phyloP scores from a whole-genome alignment of 2,329 filamentous ascomycete species.

The Paraphoma sp. region DNA sequence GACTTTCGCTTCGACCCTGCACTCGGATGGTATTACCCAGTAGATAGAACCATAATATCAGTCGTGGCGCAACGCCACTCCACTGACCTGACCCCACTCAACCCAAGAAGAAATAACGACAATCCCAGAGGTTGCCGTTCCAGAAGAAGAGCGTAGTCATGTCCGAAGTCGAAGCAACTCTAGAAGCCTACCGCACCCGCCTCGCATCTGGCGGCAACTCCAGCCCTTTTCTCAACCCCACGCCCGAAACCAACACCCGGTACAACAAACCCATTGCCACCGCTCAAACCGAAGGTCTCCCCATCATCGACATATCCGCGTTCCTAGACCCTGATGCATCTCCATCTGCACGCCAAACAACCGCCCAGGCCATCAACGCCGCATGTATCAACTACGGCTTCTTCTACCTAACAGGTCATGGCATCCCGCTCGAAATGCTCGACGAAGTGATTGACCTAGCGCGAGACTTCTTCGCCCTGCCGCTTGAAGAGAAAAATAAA shows the following conservation, averaged over 20 bases:
- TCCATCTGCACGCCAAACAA: conserved; percentile 24
- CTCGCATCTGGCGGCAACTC: conserved; percentile 3
- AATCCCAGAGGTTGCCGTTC: no score
- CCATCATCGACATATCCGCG: conserved; percentile 51
- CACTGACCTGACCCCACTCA: no score
- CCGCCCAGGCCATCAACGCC: conserved; percentile 38
- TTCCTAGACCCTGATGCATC: conserved; percentile 37
- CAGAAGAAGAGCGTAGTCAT: background rate
- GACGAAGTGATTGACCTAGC: conserved; percentile 40
- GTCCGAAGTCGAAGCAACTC: conserved; percentile 20
- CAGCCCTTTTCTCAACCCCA: conserved; percentile 28
- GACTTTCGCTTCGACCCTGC: no score
- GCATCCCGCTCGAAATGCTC: conserved; percentile 39
- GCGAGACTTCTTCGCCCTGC: conserved; percentile 43
- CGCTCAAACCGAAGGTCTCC: conserved; percentile 35
- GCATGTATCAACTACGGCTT: conserved; percentile 51
- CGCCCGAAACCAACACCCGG: conserved; percentile 9
- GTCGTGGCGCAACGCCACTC: no score
- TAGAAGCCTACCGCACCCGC: conserved; percentile 12
- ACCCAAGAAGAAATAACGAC: no score
- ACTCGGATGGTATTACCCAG: no score
- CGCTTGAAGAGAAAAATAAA: conserved; percentile 36
- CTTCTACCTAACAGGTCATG: conserved; percentile 53
- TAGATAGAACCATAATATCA: no score
- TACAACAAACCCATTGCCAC: conserved; percentile 19